These are phyloP conservation scores for Eucalyptus shirleyi DNA, from an alignment of 345 rosid genomes.

Conservation along the genomic window DNA sequence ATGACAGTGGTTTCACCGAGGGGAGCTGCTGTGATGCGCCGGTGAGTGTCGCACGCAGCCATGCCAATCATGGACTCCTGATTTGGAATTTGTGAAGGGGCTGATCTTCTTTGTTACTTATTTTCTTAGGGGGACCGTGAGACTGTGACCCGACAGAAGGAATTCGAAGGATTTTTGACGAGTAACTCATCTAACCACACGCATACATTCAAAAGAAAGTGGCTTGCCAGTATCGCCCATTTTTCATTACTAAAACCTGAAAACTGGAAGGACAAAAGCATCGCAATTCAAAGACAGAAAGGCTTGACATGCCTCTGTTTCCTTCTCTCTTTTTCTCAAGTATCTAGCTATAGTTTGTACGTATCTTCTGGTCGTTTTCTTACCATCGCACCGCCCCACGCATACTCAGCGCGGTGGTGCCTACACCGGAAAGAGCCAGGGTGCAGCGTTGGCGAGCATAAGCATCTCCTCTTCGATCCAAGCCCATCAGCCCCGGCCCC, in stretches of 20 bases:
- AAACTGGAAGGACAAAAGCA: background rate
- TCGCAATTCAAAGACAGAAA: background rate
- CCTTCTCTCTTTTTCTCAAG: background rate
- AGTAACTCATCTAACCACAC: background rate
- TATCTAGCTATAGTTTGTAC: background rate
- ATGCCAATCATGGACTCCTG: background rate
- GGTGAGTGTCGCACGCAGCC: background rate
- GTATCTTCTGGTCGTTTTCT: background rate
- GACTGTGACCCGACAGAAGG: background rate
- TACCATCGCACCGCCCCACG: conserved; percentile 15
- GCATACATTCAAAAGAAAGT: background rate
- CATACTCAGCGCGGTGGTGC: conserved; percentile 43
- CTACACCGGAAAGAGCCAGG: conserved; percentile 80
- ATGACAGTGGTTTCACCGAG: background rate
- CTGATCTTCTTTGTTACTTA: background rate
- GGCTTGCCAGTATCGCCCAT: background rate
- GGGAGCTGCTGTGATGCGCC: background rate
- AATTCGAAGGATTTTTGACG: background rate
- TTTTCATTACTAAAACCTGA: background rate
- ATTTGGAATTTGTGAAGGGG: background rate
- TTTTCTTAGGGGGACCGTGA: background rate
- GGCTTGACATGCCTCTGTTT: background rate
- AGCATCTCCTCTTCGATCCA: conserved; percentile 23
- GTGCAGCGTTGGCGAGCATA: conserved; percentile 70
- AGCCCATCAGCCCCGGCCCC: background rate